phyloP scores from a whole-genome alignment of 1,284 basidiomycete genomes.

The Macrocystidia cucumis region DNA sequence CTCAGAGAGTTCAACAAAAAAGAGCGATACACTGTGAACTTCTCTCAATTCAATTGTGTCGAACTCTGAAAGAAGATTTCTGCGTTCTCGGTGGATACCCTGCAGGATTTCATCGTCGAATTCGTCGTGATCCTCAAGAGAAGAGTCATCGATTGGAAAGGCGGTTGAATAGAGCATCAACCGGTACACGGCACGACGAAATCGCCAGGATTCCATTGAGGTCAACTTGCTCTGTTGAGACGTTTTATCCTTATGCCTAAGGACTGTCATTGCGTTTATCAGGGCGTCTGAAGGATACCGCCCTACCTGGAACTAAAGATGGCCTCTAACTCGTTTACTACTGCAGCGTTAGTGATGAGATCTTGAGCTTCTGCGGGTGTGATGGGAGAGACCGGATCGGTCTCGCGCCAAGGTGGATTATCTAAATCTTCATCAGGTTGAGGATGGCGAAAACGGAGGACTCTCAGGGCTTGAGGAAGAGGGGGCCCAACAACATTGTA shows the following conservation, averaged over 20 bases:
- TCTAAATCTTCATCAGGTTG: slow-evolving; percentile 1
- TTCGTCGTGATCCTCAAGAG: slow-evolving; percentile 11
- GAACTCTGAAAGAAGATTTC: slow-evolving; percentile 14
- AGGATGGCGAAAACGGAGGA: slow-evolving; percentile 11
- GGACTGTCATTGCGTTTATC: neutral
- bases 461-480: slow-evolving; percentile 17
- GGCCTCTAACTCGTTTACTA: slow-evolving; percentile 21
- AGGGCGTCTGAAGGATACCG: neutral
- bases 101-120: slow-evolving; percentile 5
- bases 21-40: slow-evolving; percentile 16
- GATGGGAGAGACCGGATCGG: slow-evolving; percentile 12
- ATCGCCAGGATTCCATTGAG: slow-evolving; percentile 21
- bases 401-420: slow-evolving; percentile 11
- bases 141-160: slow-evolving; percentile 9
- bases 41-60: slow-evolving; percentile 18
- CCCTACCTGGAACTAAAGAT: slow-evolving; percentile 24
- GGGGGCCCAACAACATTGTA: slow-evolving; percentile 19
- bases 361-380: slow-evolving; percentile 14
- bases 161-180: slow-evolving; percentile 18
- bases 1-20: slow-evolving; percentile 14
- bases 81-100: slow-evolving; percentile 9
- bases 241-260: slow-evolving; percentile 23
- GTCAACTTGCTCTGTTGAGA: slow-evolving; percentile 18
- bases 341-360: slow-evolving; percentile 13
- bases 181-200: slow-evolving; percentile 23